Base-by-base conservation (phyloP, 345 rosid species). In the Iberis pinnata region DNA sequence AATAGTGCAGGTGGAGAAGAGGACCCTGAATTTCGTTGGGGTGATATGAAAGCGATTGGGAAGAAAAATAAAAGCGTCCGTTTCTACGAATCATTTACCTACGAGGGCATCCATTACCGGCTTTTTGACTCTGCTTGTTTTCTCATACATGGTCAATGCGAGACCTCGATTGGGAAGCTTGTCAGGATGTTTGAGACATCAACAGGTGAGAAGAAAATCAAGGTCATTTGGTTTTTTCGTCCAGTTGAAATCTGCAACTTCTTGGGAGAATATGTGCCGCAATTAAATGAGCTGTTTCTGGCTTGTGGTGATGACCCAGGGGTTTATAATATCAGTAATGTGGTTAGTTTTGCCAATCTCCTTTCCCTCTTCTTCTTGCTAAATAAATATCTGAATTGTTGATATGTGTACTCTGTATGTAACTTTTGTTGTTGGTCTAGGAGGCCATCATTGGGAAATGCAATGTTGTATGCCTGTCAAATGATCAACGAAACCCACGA, bases 171-270 rank as follows among this genome's bases (percentile, higher is more conserved):
- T 14, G 88, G 88, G 45, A 83, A 80, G 73, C 61, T 78, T 40
- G 72, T 73, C 15, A 57, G 43, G 48, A 70, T 80, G 35, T 80
- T 9, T 14, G 78, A 78, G 70, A 76, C 76, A 8, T 46, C 79
- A n/a, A 8, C 24, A 1, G 43, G 33, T 20, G 78, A 49, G 43
- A 80, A 68, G 70, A 56, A 45, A 43, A 68, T 76, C 24, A 80
- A 68, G 64, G 74, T 80, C 16, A 39, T 76, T 35, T 83, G 90
- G 86, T 75, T 73, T 49, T 65, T 78, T 43, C 80, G 76, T n/a
- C 86, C 86, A 17, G 11, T 2, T 35, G 86, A 83, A 3, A 69
- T 80, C 18, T 63, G 66, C 1, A 35, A 50, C 9, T 69, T 41
- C 25, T 65, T 83, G 42, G 66, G 83, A 36, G 65, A 31, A 16